These are phyloP conservation scores for Cutaneotrichosporon sp. DNA, from an alignment of 1,284 basidiomycete species.

Conservation along the genomic window DNA sequence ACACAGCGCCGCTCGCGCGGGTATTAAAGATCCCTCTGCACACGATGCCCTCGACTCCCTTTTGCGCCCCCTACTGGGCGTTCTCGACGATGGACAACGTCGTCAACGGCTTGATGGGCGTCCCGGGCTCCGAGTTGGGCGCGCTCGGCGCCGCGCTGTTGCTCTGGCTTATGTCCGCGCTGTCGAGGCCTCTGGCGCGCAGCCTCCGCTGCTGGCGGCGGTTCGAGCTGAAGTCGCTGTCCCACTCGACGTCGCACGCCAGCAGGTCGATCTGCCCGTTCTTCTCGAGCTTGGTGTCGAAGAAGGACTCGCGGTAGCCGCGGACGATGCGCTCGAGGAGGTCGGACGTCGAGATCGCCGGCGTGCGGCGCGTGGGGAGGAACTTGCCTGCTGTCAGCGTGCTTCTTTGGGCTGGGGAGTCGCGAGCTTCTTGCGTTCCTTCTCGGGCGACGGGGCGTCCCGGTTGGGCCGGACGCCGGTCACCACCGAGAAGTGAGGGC, in stretches of 20 bases:
- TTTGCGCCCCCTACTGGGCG: neutral
- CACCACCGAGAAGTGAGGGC: too few relatives aligned
- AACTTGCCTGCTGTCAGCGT: constrained; percentile 70
- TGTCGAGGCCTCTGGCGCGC: constrained; percentile 6
- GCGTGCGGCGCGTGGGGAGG: constrained; percentile 91
- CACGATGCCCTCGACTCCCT: too few relatives aligned
- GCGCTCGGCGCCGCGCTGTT: neutral
- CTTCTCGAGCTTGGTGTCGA: constrained; percentile 85
- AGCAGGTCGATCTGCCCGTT: constrained; percentile 54
- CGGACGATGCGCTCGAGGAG: constrained; percentile 85
- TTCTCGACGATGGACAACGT: neutral
- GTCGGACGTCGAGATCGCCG: constrained; percentile 90
- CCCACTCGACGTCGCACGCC: constrained; percentile 55
- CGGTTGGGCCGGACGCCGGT: too few relatives aligned
- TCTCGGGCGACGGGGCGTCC: too few relatives aligned
- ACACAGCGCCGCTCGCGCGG: neutral
- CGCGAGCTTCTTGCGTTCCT: too few relatives aligned
- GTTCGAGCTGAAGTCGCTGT: constrained; percentile 34
- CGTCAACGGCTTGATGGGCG: neutral
- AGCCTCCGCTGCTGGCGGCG: constrained; percentile 20
- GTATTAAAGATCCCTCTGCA: neutral
- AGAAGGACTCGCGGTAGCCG: constrained; percentile 75
- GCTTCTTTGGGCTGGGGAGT: neutral
- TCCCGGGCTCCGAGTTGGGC: constrained; percentile 4
- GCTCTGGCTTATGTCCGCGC: neutral